Evolutionary conservation across 257 asterid species (phyloP), one percentile per base, ranked within the genome.

Genomic region (Mentha longifolia): DNA sequence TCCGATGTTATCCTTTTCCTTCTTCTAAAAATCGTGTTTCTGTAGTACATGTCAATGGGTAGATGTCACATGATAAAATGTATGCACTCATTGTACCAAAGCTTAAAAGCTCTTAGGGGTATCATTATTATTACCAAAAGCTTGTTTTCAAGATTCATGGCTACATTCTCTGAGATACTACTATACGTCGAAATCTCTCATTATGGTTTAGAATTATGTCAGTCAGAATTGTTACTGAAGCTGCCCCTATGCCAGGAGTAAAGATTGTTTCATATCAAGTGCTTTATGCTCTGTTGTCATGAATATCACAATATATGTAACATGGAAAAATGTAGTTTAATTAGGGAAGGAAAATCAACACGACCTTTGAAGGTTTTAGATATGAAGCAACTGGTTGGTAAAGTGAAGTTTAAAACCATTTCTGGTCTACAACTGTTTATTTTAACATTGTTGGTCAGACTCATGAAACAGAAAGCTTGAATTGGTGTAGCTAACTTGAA

Each of bases 31-130:
- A 25, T 25, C 30, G 28, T 64, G 61, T 46, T 46, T 55, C 28
- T 64, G 22, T 28, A 7, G 49, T 46, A 22, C 42, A 46, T 20
- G 42, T 59, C 15, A 19, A 6, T 6, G 37, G 5, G 25, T 33
- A 6, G 37, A 4, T 5, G 5, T 56, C n/a, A 20, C 51, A 49
- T 14, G 64, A 64, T 58, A 22, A 30, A 25, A 10, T 14, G 50
- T 55, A 49, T 14, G 41, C 78, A 58, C 54, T 58, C 22, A 46
- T 74, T 57, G 59, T 41, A 7, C 39, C 30, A 13, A 33, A 61
- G 37, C 33, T 67, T 15, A 35, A 31, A 15, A 58, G 12, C 60
- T 31, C 46, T 20, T 5, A 45, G 20, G 54, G 28, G 41, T 37
- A 19, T 52, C 41, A 11, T 33, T 31, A 3, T 35, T 35, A 28